These are phyloP conservation scores for Rhinocladiella mackenziei DNA, from an alignment of 2,329 filamentous ascomycete genomes.

Conservation along the genomic window DNA sequence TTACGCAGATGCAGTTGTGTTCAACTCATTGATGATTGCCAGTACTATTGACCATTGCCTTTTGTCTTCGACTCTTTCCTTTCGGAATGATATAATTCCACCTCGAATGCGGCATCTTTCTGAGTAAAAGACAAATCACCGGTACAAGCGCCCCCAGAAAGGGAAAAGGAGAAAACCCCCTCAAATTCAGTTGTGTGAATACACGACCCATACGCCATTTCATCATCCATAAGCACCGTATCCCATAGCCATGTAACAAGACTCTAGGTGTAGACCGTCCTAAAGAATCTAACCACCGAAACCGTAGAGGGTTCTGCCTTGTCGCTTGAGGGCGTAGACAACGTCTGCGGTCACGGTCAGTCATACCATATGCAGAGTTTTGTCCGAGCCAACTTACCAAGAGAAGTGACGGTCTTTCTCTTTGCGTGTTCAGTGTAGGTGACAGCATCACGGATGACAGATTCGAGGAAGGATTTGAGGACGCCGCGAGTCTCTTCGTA, in stretches of 20 bases:
- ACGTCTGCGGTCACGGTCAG: conserved; percentile 44
- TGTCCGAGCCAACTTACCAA: conserved; percentile 32
- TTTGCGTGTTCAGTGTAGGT: conserved; percentile 78
- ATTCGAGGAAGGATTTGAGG: conserved; percentile 72
- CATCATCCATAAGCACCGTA: conserved; percentile 24
- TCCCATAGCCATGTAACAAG: conserved; percentile 13
- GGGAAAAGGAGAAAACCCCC: too few species aligned
- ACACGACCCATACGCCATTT: conserved; percentile 18
- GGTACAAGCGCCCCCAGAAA: conserved; percentile 1
- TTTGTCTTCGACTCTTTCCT: too few species aligned
- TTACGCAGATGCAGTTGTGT: too few species aligned
- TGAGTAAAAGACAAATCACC: conserved; percentile 11
- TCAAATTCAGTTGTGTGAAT: conserved; percentile 16
- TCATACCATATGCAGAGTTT: background rate
- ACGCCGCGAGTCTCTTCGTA: conserved; percentile 76
- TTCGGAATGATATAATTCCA: conserved; percentile 10
- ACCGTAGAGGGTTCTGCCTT: conserved; percentile 70
- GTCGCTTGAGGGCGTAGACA: conserved; percentile 65
- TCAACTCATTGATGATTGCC: too few species aligned
- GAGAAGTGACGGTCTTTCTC: conserved; percentile 72
- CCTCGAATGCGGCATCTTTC: conserved; percentile 9
- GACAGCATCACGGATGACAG: conserved; percentile 70
- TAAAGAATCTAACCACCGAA: conserved; percentile 64
- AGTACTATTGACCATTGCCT: too few species aligned
- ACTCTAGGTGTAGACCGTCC: conserved; percentile 12